phyloP scores from a whole-genome alignment of 2,329 filamentous ascomycete species.

The Epichloe gansuensis region DNA sequence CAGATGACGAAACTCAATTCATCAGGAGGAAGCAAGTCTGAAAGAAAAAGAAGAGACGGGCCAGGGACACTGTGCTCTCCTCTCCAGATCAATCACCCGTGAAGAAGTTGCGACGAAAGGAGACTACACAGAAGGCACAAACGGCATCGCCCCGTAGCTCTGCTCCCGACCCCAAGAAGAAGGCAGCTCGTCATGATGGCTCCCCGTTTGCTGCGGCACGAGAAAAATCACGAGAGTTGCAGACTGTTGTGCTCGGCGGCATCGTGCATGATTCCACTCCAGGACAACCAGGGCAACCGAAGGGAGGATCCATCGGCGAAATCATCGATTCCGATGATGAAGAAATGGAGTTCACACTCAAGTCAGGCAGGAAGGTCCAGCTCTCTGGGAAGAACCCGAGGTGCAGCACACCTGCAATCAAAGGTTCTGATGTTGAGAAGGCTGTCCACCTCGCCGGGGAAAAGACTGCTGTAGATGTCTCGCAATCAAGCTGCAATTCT shows the following conservation, averaged over 20 bases:
- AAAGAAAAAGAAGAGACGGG: neutral
- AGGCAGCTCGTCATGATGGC: neutral
- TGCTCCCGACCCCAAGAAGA: neutral
- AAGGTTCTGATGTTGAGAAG: neutral
- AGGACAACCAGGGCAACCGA: neutral
- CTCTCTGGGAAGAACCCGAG: neutral
- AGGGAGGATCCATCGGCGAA: neutral
- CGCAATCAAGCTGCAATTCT: neutral
- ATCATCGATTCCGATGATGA: neutral
- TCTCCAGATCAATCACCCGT: neutral
- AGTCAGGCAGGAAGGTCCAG: neutral
- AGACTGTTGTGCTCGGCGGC: neutral
- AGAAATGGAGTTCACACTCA: neutral
- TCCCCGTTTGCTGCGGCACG: neutral
- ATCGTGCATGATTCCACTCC: neutral
- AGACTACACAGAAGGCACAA: neutral
- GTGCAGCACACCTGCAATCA: neutral
- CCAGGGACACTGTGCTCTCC: neutral
- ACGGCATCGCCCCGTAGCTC: neutral
- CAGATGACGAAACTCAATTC: neutral
- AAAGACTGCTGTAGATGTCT: neutral
- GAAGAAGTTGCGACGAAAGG: neutral
- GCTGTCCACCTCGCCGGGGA: neutral
- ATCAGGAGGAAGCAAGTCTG: neutral
- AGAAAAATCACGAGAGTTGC: neutral